These are phyloP conservation scores for Neurospora tetrasperma DNA, from an alignment of 495 filamentous ascomycete genomes.

Conservation along the genomic window DNA sequence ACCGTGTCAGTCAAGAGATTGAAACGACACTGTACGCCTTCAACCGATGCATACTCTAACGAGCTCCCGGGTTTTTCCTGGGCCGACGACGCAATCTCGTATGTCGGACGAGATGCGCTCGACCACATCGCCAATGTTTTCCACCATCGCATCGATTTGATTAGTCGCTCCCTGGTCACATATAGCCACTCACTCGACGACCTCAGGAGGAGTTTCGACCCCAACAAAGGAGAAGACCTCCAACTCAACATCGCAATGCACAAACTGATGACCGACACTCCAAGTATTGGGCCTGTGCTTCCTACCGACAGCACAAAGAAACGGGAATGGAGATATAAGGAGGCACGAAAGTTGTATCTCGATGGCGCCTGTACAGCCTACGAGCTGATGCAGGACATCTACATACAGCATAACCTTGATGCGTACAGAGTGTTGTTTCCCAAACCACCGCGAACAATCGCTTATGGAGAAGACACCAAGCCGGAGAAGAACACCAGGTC, in stretches of 20 bases:
- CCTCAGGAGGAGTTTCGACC: neutral
- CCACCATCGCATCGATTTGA: neutral
- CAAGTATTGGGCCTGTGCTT: neutral
- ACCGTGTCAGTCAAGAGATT: constrained; percentile 19
- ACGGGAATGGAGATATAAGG: neutral
- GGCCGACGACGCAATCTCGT: constrained; percentile 7
- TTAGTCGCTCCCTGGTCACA: constrained; percentile 1
- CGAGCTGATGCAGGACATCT: neutral
- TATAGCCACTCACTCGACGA: constrained; percentile 5
- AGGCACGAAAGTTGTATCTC: neutral
- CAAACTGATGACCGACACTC: constrained; percentile 3
- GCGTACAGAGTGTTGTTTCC: neutral
- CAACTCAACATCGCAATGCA: constrained; percentile 14
- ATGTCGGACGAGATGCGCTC: constrained; percentile 11
- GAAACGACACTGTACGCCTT: constrained; percentile 12
- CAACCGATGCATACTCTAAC: neutral
- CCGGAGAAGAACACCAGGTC: neutral
- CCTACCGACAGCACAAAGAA: neutral
- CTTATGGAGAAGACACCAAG: neutral
- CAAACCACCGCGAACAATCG: neutral
- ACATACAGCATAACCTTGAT: neutral
- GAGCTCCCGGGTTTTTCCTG: constrained; percentile 6
- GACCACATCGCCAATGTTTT: neutral
- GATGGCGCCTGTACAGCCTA: neutral
- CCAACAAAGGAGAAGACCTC: constrained; percentile 2